A percentile compares a stretch with the other conserved stretches of the same genome.
Evolutionary conservation across 768 basidiomycete species (phyloP).

Genomic region (Chiua virens): DNA sequence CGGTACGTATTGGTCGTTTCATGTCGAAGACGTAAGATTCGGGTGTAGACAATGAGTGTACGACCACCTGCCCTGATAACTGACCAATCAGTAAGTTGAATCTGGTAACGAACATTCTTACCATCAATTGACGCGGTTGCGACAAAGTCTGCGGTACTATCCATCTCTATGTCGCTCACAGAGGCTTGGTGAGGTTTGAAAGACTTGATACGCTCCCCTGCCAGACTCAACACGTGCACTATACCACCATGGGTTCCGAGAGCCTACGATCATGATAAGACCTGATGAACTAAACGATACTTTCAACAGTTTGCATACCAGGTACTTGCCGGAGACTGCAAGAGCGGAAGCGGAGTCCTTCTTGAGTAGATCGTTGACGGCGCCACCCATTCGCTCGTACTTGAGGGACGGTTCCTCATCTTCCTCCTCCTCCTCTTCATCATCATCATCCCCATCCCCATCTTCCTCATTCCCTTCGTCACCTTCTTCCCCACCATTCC

Average conservation of each 20-base stretch:
- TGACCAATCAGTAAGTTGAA: conserved; percentile 48
- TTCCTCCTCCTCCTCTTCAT: conserved; percentile 66
- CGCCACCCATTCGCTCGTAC: conserved; percentile 79
- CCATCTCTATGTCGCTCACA: conserved; percentile 81
- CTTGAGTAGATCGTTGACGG: conserved; percentile 72
- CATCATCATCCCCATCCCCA: conserved; percentile 46
- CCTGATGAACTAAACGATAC: background rate
- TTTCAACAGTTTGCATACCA: conserved; percentile 47
- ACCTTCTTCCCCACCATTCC: conserved; percentile 18
- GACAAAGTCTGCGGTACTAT: conserved; percentile 83
- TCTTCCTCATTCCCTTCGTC: conserved; percentile 25
- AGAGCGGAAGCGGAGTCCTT: conserved; percentile 90
- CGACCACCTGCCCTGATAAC: conserved; percentile 80
- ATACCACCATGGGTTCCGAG: conserved; percentile 94
- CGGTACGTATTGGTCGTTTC: conserved; percentile 87
- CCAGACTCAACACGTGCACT: conserved; percentile 78
- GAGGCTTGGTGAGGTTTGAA: conserved; percentile 90
- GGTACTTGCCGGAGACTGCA: conserved; percentile 65
- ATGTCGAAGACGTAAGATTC: conserved; percentile 88
- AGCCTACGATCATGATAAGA: conserved; percentile 48
- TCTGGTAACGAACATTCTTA: conserved; percentile 43
- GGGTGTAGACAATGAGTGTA: conserved; percentile 75
- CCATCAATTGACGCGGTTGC: conserved; percentile 94
- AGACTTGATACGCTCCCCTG: conserved; percentile 82
- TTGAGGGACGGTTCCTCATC: conserved; percentile 93